A percentile compares a stretch with the other conserved stretches of the same genome.
Evolutionary conservation across 352 stramenopile species (phyloP).

Genomic region (Pythium aphanidermatum): DNA sequence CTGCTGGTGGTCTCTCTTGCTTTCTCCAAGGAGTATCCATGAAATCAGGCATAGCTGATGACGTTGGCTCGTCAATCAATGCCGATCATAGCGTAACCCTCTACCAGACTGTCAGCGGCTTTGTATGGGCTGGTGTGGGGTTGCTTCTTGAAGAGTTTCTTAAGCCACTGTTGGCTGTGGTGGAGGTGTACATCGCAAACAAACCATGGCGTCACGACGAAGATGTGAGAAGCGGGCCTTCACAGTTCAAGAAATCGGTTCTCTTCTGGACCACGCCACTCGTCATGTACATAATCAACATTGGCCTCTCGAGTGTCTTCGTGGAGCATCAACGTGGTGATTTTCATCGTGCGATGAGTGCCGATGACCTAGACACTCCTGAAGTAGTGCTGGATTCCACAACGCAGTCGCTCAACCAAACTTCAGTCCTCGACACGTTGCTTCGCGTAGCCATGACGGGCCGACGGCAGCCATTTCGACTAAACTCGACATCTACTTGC

Average conservation of each 20-base stretch:
- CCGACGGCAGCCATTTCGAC: too few relatives aligned
- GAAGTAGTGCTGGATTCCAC: too few relatives aligned
- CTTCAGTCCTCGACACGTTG: too few relatives aligned
- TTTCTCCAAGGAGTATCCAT: conserved; percentile 28
- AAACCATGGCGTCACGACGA: conserved; percentile 24
- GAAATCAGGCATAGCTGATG: conserved; percentile 19
- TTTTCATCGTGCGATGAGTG: conserved; percentile 24
- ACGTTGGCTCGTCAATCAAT: conserved; percentile 23
- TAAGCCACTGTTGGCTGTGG: conserved; percentile 29
- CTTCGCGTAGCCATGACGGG: too few relatives aligned
- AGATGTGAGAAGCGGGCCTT: conserved; percentile 6
- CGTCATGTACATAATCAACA: conserved; percentile 34
- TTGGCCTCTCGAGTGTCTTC: conserved; percentile 34
- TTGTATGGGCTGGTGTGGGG: conserved; percentile 23
- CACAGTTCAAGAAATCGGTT: conserved; percentile 22
- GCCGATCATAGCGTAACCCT: conserved; percentile 26
- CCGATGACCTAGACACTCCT: conserved; percentile 22
- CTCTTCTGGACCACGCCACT: conserved; percentile 28
- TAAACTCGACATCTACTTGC: too few relatives aligned
- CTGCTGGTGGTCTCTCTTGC: conserved; percentile 22
- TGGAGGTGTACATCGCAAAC: conserved; percentile 32
- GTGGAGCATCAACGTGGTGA: conserved; percentile 29
- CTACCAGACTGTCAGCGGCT: conserved; percentile 34
- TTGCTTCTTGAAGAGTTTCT: conserved; percentile 27
- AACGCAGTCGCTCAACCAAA: too few relatives aligned